These are phyloP conservation scores for Mycena chlorophos DNA, from an alignment of 768 basidiomycete species.

Conservation along the genomic window DNA sequence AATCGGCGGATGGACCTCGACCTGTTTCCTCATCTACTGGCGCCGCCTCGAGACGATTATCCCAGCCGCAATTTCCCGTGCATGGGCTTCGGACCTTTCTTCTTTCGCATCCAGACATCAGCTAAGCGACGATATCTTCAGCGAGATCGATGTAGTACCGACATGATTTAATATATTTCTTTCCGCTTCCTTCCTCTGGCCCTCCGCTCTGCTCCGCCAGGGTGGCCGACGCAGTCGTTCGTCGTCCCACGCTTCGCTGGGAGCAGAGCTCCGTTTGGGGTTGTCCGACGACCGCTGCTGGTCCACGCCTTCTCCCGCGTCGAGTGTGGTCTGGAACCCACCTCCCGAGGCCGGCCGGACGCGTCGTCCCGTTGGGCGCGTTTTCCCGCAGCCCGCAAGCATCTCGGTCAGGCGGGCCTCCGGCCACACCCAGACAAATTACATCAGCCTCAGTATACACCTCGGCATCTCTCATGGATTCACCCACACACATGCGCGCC, in stretches of 20 bases:
- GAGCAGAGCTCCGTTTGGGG: not conserved
- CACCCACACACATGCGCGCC: too few relatives aligned
- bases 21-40: conserved; percentile 21
- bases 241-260: not conserved
- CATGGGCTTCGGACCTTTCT: not conserved
- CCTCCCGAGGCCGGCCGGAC: not conserved
- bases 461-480: too few relatives aligned
- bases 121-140: not conserved
- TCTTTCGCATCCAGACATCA: not conserved
- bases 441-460: too few relatives aligned
- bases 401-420: too few relatives aligned
- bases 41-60: conserved; percentile 8
- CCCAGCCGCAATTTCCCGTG: not conserved
- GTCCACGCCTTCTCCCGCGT: not conserved
- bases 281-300: not conserved
- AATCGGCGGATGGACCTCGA: conserved; percentile 6
- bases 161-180: not conserved
- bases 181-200: not conserved
- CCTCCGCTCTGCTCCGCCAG: not conserved
- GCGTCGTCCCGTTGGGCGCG: not conserved
- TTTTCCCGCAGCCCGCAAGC: not conserved
- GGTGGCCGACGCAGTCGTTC: not conserved
- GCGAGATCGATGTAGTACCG: not conserved
- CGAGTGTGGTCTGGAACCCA: not conserved
- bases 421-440: not conserved